Percentiles rank a stretch among this genome's conserved stretches.
Conservation (phyloP, 1,284 basidiomycete genomes). For the Lignosus rhinocerotis region DNA sequence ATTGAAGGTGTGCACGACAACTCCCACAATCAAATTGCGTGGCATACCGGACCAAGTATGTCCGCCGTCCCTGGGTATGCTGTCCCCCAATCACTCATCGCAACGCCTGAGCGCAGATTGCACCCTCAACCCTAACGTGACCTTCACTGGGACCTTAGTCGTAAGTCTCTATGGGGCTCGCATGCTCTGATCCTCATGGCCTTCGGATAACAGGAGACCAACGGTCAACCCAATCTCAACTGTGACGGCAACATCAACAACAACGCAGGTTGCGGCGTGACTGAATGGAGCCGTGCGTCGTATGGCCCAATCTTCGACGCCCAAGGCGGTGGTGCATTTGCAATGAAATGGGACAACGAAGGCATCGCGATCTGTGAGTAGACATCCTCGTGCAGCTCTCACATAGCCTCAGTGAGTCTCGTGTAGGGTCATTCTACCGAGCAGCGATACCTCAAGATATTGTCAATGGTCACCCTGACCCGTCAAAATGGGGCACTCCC, state of each 20-base stretch:
- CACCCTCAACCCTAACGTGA: constrained; percentile 42
- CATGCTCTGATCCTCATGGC: not conserved
- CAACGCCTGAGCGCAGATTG: constrained; percentile 39
- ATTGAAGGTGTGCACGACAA: constrained; percentile 79
- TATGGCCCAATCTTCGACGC: constrained; percentile 73
- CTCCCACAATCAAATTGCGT: constrained; percentile 75
- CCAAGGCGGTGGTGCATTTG: constrained; percentile 75
- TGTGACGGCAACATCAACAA: constrained; percentile 53
- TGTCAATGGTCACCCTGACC: constrained; percentile 51
- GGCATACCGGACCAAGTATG: constrained; percentile 62
- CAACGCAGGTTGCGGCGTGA: constrained; percentile 71
- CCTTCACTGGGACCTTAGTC: constrained; percentile 59
- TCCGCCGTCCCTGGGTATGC: not conserved
- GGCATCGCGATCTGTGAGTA: constrained; percentile 71
- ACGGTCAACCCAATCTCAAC: constrained; percentile 47
- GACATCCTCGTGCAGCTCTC: not conserved
- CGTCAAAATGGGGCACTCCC: constrained; percentile 62
- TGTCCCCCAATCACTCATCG: not conserved
- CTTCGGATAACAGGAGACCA: constrained; percentile 32
- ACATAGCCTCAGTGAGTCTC: not conserved
- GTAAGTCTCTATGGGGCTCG: constrained; percentile 36
- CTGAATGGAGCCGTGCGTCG: constrained; percentile 68
- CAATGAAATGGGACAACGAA: constrained; percentile 77
- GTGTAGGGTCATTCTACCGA: constrained; percentile 73
- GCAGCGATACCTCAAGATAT: constrained; percentile 71